Evolutionary conservation across 169 alveolate genomes (phyloP).

Genomic region (Cryptosporidium baileyi): DNA sequence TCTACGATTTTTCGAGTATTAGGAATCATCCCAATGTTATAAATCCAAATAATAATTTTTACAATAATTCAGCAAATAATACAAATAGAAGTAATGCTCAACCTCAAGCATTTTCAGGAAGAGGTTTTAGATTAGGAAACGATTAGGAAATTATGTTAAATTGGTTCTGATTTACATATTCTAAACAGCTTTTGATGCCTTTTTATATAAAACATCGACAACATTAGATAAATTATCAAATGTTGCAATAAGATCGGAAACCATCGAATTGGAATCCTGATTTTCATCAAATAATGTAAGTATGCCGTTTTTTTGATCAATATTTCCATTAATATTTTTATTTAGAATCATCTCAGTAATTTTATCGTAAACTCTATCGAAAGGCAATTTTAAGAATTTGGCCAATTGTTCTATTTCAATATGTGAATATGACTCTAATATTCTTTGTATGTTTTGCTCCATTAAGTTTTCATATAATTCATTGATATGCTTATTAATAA

Average conservation of each 20-base stretch:
- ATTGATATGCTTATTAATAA: constrained; percentile 84
- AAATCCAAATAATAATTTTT: neutral
- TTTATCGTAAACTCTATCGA: constrained; percentile 83
- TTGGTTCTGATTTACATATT: neutral
- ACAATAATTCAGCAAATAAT: constrained; percentile 39
- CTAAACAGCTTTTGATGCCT: constrained; percentile 70
- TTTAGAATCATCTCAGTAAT: constrained; percentile 92
- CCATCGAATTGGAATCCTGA: constrained; percentile 73
- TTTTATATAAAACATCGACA: constrained; percentile 83
- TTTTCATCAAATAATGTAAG: constrained; percentile 88
- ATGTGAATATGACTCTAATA: constrained; percentile 89
- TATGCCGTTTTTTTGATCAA: constrained; percentile 93
- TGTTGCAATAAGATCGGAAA: constrained; percentile 79
- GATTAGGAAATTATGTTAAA: neutral
- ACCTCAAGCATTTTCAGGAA: constrained; percentile 78
- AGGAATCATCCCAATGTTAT: constrained; percentile 49
- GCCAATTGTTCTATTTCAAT: constrained; percentile 89
- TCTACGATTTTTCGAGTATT: constrained; percentile 59
- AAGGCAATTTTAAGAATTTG: constrained; percentile 82
- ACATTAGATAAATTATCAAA: constrained; percentile 80
- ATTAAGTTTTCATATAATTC: constrained; percentile 85
- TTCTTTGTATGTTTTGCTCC: constrained; percentile 87
- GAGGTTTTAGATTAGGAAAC: constrained; percentile 82
- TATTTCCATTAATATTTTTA: constrained; percentile 91
- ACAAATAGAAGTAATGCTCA: constrained; percentile 40